Evolutionary conservation across 2,329 filamentous ascomycete genomes (phyloP), one percentile per base, ranked within the genome.

Genomic region (Claviceps fusiformis): DNA sequence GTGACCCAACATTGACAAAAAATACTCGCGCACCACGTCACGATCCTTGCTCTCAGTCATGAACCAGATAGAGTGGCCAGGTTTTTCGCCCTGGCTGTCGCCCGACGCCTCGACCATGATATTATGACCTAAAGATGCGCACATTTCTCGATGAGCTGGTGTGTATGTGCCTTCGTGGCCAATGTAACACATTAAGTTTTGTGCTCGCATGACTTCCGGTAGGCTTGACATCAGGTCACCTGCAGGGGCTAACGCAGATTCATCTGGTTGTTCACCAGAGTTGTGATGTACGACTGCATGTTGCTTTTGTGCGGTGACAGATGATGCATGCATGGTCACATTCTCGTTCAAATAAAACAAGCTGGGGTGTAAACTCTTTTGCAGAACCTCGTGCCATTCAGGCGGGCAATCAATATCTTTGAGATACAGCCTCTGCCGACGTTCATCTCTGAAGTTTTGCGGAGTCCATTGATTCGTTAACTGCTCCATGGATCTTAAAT

Each of bases 121-220:
- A 65, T 98, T 98, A 61, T 98, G 93, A 0, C 93, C 92, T 13
- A 97, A 73, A 41, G 87, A 95, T 13, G 89, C 93, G 69, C 93
- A 98, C 93, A 98, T 98, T 68, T 98, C 93, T 61, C 89, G 83
- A 71, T 98, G 93, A 0, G 91, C 85, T 10, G 93, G 92, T 0
- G 93, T 98, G 65, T 92, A 97, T 1, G 93, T 98, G 6, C 93
- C 93, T 72, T 98, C 93, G 63, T 97, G 92, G 0, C 93, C 93
- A 62, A 97, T 86, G 64, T 98, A 98, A 68, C 92, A 97, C 93
- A 96, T 96, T 62, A 98, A 76, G 59, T 98, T 98, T 65, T 95
- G 85, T 0, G 93, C 93, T 51, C 90, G 85, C 89, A 96, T 96
- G 46, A 86, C 81, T 47, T 78, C 73, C 0, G 90, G 89, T 5